Percentiles rank a stretch among this genome's conserved stretches.
phyloP scores from a whole-genome alignment of 805 yeast genomes.

The Wickerhamiella qilinensis region DNA sequence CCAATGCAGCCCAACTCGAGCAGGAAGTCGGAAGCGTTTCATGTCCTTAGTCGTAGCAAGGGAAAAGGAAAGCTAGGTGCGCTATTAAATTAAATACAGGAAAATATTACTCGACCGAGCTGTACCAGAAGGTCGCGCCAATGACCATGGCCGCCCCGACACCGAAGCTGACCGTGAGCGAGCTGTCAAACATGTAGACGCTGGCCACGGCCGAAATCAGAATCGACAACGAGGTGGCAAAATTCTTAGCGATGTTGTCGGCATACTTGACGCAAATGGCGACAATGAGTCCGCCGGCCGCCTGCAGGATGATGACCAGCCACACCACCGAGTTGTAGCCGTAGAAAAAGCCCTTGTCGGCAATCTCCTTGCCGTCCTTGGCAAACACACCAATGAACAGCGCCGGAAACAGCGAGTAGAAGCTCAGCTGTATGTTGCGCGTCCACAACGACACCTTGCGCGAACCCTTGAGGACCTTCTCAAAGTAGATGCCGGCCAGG shows the following conservation, averaged over 20 bases:
- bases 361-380: conserved; percentile 22
- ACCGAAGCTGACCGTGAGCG: conserved; percentile 21
- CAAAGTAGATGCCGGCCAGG: conserved; percentile 29
- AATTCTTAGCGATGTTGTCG: conserved; percentile 28
- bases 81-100: too few species aligned
- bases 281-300: conserved; percentile 27
- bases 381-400: conserved; percentile 22
- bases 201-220: conserved; percentile 25
- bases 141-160: conserved; percentile 24
- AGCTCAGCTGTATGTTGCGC: conserved; percentile 26
- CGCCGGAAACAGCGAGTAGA: conserved; percentile 27
- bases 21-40: too few species aligned
- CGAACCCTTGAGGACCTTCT: conserved; percentile 26
- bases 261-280: conserved; percentile 29
- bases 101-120: too few species aligned
- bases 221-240: conserved; percentile 27
- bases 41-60: too few species aligned
- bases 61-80: too few species aligned
- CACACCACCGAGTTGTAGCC: conserved; percentile 26
- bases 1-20: too few species aligned
- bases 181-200: conserved; percentile 23
- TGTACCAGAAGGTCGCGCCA: conserved; percentile 24
- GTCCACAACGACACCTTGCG: conserved; percentile 24
- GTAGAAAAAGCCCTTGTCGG: conserved; percentile 24
- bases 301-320: conserved; percentile 25